A percentile compares a stretch with the other conserved stretches of the same genome.
Conservation (phyloP, 1,139 yeast genomes). For the Suhomyces terraborum region DNA sequence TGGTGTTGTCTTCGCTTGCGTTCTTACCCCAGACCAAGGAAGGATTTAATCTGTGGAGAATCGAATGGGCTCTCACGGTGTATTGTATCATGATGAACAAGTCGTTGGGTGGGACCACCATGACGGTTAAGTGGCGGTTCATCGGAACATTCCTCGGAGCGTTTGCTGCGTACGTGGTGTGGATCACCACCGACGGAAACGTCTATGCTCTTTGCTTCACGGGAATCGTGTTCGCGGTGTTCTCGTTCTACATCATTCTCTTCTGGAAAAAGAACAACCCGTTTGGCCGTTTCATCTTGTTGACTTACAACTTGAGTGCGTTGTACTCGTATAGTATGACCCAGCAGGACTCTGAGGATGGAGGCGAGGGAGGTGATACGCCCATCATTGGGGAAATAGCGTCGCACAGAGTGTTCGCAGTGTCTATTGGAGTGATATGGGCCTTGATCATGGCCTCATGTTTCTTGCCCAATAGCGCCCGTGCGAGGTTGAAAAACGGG, state of each 20-base stretch:
- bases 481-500: slow-evolving; percentile 65
- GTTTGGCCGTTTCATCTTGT: slow-evolving; percentile 69
- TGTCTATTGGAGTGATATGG: slow-evolving; percentile 74
- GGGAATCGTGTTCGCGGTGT: slow-evolving; percentile 62
- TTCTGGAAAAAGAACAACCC: slow-evolving; percentile 66
- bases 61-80: slow-evolving; percentile 84
- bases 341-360: slow-evolving; percentile 61
- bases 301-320: slow-evolving; percentile 79
- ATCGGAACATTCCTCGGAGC: slow-evolving; percentile 79
- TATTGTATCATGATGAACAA: slow-evolving; percentile 85
- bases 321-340: slow-evolving; percentile 73
- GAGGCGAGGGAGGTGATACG: slow-evolving; percentile 67
- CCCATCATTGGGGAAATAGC: slow-evolving; percentile 80
- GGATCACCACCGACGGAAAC: slow-evolving; percentile 62
- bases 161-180: slow-evolving; percentile 54
- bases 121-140: slow-evolving; percentile 76
- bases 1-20: slow-evolving; percentile 66
- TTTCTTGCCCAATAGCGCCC: slow-evolving; percentile 75
- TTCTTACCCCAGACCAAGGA: slow-evolving; percentile 58
- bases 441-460: slow-evolving; percentile 66
- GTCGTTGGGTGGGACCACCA: slow-evolving; percentile 82
- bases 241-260: slow-evolving; percentile 69
- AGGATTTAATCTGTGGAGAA: slow-evolving; percentile 65
- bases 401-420: slow-evolving; percentile 73
- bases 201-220: slow-evolving; percentile 53